Base-by-base conservation (phyloP, 1,139 yeast species). In the Yamadazyma oceani region DNA sequence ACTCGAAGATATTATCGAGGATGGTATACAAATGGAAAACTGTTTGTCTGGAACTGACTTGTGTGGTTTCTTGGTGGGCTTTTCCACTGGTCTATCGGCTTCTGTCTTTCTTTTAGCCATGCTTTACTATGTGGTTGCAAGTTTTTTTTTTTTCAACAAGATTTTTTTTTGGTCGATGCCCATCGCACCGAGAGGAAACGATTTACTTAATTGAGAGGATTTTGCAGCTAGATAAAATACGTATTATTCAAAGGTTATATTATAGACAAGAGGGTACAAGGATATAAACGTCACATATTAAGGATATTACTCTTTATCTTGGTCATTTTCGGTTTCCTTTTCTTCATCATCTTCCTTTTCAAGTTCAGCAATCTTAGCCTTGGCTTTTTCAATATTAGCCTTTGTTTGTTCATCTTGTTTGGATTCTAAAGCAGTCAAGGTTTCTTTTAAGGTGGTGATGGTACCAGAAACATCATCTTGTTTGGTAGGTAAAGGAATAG, bases 371-470 rank as follows among this genome's bases (percentile, higher is more conserved):
- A 86, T 77, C 62, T 80, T 81, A 41, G 82, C 85, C 69, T 86
- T 80, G 42, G 92, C 95, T 49, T 74, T 75, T 50, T 77, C 86
- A 50, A 85, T 72, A 62, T 85, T 84, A 60, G 76, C 78, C 61
- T 80, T 76, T 44, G 97, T 88, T 58, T 83, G 89, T 45, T 81
- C 86, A 44, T 82, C 90, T 69, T 89, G 95, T 64, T 82, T 82
- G 37, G 75, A 75, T 62, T 77, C 72, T 66, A 78, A 85, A 49
- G 81, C 82, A 38, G 69, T 71, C 59, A 87, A 78, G 63, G 94
- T 89, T 54, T 75, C 78, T 72, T 82, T 81, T 65, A 92, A 78
- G 52, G 80, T 72, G 43, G 73, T 80, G 53, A 86, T 63, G 47
- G 95, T 80, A 37, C 66, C 65, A 34, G 84, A 73, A 48, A 85